Evolutionary conservation across 139 green algal species (phyloP), one percentile per base, ranked within the genome.

Genomic region (Astrephomene gubernaculifera): DNA sequence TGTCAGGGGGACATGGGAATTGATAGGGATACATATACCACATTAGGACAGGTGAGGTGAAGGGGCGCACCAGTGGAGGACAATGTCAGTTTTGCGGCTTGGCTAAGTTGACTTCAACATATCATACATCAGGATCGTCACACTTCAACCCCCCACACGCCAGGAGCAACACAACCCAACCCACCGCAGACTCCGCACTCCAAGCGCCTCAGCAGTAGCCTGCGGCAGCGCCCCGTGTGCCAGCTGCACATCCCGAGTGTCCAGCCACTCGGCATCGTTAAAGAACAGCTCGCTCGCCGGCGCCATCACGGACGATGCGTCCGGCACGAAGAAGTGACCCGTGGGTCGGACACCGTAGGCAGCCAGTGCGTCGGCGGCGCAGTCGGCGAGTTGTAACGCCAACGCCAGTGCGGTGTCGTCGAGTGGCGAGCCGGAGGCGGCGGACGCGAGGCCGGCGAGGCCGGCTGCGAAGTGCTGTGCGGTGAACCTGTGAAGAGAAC

Each of bases 251-350:
- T 73, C 84, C 8, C 60, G 54, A 8, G 71, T 52, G 22, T 79
- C 86, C 36, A 96, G 81, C 94, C 87, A 90, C 22, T 86, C 52
- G 19, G 94, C 94, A 71, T 97, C 94, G 69, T 97, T 95, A 78
- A 94, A 94, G 60, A 84, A 87, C 73, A 94, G 71, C 81, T 89
- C 60, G 2, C 54, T 2, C 9, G 91, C 71, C 1, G 89, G 81
- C 2, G 76, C 83, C 86, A 96, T 89, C 12, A 91, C 65, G 10
- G 33, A 44, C 2, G 41, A 3, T 0, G 64, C 33, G 63, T 85
- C 79, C 1, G 79, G 79, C 64, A 85, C 63, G 39, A 76, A 61
- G 53, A 85, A 76, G 7, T 35, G 43, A 29, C 61, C 78, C 63
- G 54, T 29, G 71, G 60, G 76, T n/a, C 76, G 60, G 29, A n/a